phyloP scores from a whole-genome alignment of 192 early-diverging fungal species.

The Diversispora epigaea region DNA sequence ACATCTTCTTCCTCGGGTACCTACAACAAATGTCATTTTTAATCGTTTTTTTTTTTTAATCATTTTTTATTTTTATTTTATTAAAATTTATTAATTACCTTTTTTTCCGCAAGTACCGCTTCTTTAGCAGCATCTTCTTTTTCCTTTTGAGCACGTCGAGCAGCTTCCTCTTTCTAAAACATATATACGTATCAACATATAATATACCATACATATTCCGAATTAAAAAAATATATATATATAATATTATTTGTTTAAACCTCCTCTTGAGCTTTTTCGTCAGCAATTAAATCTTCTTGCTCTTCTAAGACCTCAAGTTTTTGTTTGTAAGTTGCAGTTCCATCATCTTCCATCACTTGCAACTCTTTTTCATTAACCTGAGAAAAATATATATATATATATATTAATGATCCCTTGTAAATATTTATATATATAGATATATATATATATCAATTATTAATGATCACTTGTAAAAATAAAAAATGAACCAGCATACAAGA shows the following conservation, averaged over 20 bases:
- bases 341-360: conserved; percentile 83
- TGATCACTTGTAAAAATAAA: conserved; percentile 1
- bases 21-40: neutral
- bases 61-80: neutral
- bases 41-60: too few relatives aligned
- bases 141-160: conserved; percentile 59
- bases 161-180: conserved; percentile 57
- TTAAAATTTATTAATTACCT: neutral
- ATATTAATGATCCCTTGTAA: too few relatives aligned
- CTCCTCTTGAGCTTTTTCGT: conserved; percentile 87
- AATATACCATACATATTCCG: too few relatives aligned
- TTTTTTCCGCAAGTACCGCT: conserved; percentile 19
- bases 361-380: conserved; percentile 76
- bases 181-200: neutral
- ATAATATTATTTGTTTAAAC: neutral
- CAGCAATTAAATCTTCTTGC: conserved; percentile 95
- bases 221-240: too few relatives aligned
- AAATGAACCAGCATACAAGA: conserved; percentile 54
- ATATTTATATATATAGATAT: neutral
- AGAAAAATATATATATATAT: neutral
- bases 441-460: neutral
- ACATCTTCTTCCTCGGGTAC: conserved; percentile 42
- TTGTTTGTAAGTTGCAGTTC: conserved; percentile 88
- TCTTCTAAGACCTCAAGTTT: conserved; percentile 91
- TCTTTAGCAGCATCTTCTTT: conserved; percentile 50